Evolutionary conservation across 345 rosid genomes (phyloP).

Genomic region (Eucalyptus curtisii): DNA sequence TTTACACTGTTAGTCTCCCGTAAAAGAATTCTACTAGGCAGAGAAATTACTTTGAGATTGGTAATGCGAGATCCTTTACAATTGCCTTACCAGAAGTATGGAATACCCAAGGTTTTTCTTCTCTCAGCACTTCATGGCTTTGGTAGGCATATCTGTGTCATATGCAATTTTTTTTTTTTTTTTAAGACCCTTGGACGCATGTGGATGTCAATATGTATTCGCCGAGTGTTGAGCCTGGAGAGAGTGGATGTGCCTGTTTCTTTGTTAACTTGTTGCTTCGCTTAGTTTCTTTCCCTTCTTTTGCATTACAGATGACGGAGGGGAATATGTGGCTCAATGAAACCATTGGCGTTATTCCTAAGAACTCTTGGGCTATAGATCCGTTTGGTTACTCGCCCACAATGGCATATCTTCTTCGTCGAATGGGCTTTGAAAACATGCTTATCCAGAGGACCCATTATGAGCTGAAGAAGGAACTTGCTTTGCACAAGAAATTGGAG

Average conservation of each 20-base stretch:
- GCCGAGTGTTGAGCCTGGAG: not conserved
- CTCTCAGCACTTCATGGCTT: not conserved
- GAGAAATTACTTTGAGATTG: not conserved
- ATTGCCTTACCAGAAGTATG: not conserved
- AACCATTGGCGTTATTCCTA: slow-evolving; percentile 82
- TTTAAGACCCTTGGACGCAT: not conserved
- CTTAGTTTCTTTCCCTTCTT: not conserved
- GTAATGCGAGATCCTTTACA: not conserved
- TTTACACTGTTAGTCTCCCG: not conserved
- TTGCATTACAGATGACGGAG: slow-evolving; percentile 53
- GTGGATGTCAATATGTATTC: not conserved
- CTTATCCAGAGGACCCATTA: slow-evolving; percentile 98
- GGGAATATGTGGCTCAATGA: slow-evolving; percentile 96
- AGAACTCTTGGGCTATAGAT: slow-evolving; percentile 97
- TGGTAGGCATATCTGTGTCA: not conserved
- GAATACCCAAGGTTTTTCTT: not conserved
- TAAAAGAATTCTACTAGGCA: not conserved
- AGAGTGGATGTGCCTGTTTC: not conserved
- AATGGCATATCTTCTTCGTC: slow-evolving; percentile 94
- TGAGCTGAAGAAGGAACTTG: slow-evolving; percentile 97
- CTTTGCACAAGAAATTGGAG: slow-evolving; percentile 78
- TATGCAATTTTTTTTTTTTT: no score
- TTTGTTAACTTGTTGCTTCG: not conserved
- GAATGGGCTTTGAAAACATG: slow-evolving; percentile 99
- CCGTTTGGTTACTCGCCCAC: slow-evolving; percentile 98